Percentiles rank a stretch among this genome's conserved stretches.
Evolutionary conservation across 1,284 basidiomycete species (phyloP).

Genomic region (Cystobasidiaceae sp.): DNA sequence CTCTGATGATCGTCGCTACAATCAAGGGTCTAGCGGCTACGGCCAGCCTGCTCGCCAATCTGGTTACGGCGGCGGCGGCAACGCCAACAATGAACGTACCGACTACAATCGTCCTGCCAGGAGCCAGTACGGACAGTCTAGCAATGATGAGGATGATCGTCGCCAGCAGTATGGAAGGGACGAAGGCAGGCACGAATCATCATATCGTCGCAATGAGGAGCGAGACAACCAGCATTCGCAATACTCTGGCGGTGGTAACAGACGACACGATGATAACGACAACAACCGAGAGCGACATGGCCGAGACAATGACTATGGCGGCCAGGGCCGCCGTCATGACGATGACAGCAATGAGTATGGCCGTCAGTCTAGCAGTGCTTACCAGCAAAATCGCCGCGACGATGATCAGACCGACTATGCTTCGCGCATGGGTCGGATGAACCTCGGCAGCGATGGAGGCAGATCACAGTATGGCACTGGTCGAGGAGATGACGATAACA

Average conservation of each 20-base stretch:
- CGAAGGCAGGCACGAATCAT: background rate
- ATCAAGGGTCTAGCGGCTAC: background rate
- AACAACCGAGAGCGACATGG: background rate
- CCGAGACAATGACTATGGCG: background rate
- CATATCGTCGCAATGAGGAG: background rate
- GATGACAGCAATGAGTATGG: background rate
- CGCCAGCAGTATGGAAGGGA: background rate
- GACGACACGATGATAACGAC: background rate
- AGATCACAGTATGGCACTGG: background rate
- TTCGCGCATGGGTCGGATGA: constrained; percentile 8
- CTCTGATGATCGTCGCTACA: background rate
- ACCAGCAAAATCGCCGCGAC: background rate
- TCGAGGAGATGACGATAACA: background rate
- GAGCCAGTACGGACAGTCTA: background rate
- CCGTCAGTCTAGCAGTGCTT: background rate
- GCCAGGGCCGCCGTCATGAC: background rate
- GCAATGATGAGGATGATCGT: background rate
- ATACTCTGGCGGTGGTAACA: background rate
- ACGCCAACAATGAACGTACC: background rate
- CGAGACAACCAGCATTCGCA: background rate
- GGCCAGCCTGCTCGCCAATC: background rate
- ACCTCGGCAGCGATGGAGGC: background rate
- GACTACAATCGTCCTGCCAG: background rate
- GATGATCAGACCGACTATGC: background rate
- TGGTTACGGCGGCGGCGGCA: background rate